These are phyloP conservation scores for Colletotrichum tofieldiae DNA, from an alignment of 2,329 filamentous ascomycete genomes.

Conservation along the genomic window DNA sequence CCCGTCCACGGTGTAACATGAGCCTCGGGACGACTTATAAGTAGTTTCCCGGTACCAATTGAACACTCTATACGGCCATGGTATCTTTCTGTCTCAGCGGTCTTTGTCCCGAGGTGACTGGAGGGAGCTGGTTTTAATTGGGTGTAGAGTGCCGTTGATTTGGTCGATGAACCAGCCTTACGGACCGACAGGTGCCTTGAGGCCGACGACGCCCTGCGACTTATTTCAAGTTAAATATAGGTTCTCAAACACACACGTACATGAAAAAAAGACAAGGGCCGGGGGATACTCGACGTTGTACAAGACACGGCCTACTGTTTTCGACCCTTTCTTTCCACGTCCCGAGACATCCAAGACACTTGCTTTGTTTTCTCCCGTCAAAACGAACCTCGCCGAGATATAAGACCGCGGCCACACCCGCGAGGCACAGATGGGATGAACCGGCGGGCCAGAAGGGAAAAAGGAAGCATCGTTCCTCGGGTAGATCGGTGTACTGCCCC, in stretches of 20 bases:
- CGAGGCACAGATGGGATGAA: neutral
- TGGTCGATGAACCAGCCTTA: neutral
- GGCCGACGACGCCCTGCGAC: neutral
- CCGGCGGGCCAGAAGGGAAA: neutral
- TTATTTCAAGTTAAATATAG: too few relatives aligned
- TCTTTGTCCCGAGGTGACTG: neutral
- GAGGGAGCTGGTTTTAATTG: neutral
- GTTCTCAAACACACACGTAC: neutral
- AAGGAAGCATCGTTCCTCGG: neutral
- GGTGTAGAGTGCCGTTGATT: neutral
- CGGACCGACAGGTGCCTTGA: neutral
- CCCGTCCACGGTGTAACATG: neutral
- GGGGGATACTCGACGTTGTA: neutral
- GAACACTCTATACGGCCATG: neutral
- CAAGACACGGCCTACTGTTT: neutral
- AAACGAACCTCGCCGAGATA: neutral
- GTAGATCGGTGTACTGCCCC: neutral
- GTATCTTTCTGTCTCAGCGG: neutral
- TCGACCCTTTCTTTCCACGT: neutral
- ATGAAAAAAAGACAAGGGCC: neutral
- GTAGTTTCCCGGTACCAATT: too few relatives aligned
- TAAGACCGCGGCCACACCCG: neutral
- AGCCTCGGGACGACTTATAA: neutral
- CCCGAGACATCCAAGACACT: conserved; percentile 2
- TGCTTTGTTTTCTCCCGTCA: neutral